These are phyloP conservation scores for Cryphonectria nitschkei DNA, from an alignment of 2,329 filamentous ascomycete species.

Conservation along the genomic window DNA sequence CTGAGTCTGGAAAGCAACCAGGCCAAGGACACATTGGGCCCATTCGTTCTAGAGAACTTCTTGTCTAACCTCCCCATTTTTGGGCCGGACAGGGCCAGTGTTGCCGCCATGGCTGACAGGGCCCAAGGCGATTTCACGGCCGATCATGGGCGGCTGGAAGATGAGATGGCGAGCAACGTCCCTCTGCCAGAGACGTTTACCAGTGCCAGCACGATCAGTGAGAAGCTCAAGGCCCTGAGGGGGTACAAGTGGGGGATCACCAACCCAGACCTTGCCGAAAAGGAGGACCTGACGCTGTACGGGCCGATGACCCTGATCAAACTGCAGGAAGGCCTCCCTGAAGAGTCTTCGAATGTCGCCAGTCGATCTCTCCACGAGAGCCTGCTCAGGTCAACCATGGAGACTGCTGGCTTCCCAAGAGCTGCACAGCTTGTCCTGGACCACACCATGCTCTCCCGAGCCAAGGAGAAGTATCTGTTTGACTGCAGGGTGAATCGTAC, in stretches of 20 bases:
- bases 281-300: constrained; percentile 30
- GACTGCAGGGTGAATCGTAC: constrained; percentile 67
- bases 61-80: constrained; percentile 61
- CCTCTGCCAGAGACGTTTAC: constrained; percentile 48
- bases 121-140: constrained; percentile 43
- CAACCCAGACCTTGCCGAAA: constrained; percentile 28
- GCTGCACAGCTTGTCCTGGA: constrained; percentile 58
- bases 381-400: constrained; percentile 50
- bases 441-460: constrained; percentile 62
- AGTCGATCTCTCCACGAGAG: constrained; percentile 63
- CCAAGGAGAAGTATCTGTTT: constrained; percentile 65
- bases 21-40: constrained; percentile 55
- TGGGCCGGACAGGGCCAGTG: constrained; percentile 52
- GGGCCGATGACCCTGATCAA: constrained; percentile 34
- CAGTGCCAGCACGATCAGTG: constrained; percentile 47
- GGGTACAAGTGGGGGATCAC: constrained; percentile 32
- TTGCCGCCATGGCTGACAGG: constrained; percentile 47
- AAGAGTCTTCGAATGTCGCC: constrained; percentile 37
- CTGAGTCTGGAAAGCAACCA: constrained; percentile 64
- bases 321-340: constrained; percentile 12
- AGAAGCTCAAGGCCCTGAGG: constrained; percentile 54
- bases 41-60: constrained; percentile 57
- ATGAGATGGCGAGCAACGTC: constrained; percentile 41
- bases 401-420: constrained; percentile 51
- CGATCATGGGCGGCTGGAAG: constrained; percentile 40